These are phyloP conservation scores for Fusarium dlaminii DNA, from an alignment of 2,329 filamentous ascomycete species.

Conservation along the genomic window DNA sequence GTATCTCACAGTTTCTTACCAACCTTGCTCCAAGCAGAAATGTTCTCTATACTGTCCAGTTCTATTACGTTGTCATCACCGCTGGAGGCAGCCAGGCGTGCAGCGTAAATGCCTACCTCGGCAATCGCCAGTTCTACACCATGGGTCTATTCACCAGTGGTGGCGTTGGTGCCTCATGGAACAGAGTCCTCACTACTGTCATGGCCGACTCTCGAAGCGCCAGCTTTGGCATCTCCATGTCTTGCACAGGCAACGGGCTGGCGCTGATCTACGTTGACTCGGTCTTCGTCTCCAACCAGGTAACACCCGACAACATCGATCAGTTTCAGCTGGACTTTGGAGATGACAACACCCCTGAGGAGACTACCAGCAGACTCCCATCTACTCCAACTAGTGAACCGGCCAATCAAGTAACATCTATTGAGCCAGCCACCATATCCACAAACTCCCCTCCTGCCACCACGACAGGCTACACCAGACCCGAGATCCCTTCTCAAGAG, in stretches of 20 bases:
- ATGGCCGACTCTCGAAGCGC: not conserved
- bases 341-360: not conserved
- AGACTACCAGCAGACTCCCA: not conserved
- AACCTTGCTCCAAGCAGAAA: not conserved
- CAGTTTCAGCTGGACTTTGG: conserved; percentile 5
- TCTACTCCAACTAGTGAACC: not conserved
- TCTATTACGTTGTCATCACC: conserved; percentile 5
- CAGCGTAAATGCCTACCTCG: not conserved
- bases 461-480: not conserved
- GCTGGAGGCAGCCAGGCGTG: not conserved
- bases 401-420: not conserved
- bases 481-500: not conserved
- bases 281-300: conserved; percentile 20
- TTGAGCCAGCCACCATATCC: not conserved
- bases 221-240: conserved; percentile 7
- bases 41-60: conserved; percentile 17
- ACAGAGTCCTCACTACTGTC: conserved; percentile 1
- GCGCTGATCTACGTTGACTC: conserved; percentile 4
- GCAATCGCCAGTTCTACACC: not conserved
- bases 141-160: not conserved
- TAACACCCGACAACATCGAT: conserved; percentile 10
- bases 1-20: not conserved
- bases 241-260: not conserved
- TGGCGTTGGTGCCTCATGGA: not conserved
- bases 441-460: not conserved